Conservation (phyloP, 2,329 filamentous ascomycete genomes). For the Trichoderma asperellum region DNA sequence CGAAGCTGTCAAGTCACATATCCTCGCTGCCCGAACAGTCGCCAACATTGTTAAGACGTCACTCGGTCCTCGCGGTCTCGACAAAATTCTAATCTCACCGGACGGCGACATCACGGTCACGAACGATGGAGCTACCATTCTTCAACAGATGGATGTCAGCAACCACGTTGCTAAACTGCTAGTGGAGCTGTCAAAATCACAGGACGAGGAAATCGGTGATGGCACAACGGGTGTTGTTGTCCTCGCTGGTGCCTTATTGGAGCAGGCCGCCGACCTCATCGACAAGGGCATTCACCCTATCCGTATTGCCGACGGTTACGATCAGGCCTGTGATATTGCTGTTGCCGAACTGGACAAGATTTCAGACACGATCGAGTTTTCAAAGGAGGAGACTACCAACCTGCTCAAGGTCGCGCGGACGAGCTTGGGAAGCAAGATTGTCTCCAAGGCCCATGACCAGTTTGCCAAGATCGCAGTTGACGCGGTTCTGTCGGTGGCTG, state of each 20-base stretch:
- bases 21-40: constrained; percentile 92
- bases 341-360: constrained; percentile 91
- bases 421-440: constrained; percentile 96
- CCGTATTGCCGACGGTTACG: constrained; percentile 96
- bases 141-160: constrained; percentile 97
- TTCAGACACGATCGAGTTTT: constrained; percentile 87
- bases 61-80: constrained; percentile 89
- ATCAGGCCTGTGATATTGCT: constrained; percentile 95
- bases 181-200: constrained; percentile 96
- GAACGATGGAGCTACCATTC: constrained; percentile 97
- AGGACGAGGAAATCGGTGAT: constrained; percentile 98
- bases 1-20: constrained; percentile 97
- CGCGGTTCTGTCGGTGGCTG: constrained; percentile 93
- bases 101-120: constrained; percentile 99
- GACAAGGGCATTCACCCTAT: constrained; percentile 99
- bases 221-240: constrained; percentile 98
- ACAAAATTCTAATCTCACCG: constrained; percentile 98
- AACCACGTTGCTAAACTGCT: constrained; percentile 98
- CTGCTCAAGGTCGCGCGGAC: constrained; percentile 94
- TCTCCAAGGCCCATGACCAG: constrained; percentile 97
- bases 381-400: constrained; percentile 77
- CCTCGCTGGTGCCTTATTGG: constrained; percentile 87
- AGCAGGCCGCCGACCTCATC: constrained; percentile 96
- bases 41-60: constrained; percentile 98
- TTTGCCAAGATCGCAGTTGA: constrained; percentile 98